These are phyloP conservation scores for Candida easanensis DNA, from an alignment of 805 yeast species.

Conservation along the genomic window DNA sequence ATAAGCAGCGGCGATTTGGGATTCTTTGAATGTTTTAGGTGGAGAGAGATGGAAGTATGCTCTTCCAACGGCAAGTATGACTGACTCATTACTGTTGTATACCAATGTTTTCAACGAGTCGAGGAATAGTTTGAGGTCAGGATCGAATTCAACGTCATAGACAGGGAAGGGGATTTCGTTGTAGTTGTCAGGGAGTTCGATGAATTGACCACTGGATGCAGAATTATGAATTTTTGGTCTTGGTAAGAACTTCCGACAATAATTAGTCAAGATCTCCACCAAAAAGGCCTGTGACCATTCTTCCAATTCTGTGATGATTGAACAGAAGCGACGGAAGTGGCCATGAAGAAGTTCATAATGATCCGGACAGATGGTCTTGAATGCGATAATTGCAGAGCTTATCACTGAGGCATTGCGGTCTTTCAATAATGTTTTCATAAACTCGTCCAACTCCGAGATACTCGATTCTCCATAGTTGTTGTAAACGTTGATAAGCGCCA, in stretches of 20 bases:
- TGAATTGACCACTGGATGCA: constrained; percentile 29
- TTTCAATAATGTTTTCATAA: constrained; percentile 52
- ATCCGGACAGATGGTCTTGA: constrained; percentile 50
- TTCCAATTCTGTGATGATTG: constrained; percentile 51
- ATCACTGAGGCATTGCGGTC: constrained; percentile 69
- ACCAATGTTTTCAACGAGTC: constrained; percentile 44
- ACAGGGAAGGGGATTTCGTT: constrained; percentile 36
- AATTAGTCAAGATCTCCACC: constrained; percentile 63
- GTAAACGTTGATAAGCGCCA: constrained; percentile 62
- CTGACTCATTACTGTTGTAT: constrained; percentile 54
- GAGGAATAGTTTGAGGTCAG: constrained; percentile 57
- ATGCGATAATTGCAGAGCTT: constrained; percentile 61
- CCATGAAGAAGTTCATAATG: constrained; percentile 69
- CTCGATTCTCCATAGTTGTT: constrained; percentile 42
- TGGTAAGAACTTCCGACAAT: constrained; percentile 59
- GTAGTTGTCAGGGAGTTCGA: constrained; percentile 43
- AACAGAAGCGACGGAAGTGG: constrained; percentile 57
- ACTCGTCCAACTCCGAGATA: constrained; percentile 46
- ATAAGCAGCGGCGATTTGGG: constrained; percentile 49
- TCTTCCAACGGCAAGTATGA: constrained; percentile 57
- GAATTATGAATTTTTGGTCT: constrained; percentile 44
- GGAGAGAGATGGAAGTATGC: constrained; percentile 60
- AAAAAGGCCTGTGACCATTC: constrained; percentile 65
- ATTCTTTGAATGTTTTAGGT: constrained; percentile 45
- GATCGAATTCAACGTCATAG: constrained; percentile 44